These are phyloP conservation scores for Filobasidium wieringae DNA, from an alignment of 768 basidiomycete genomes.

Conservation along the genomic window DNA sequence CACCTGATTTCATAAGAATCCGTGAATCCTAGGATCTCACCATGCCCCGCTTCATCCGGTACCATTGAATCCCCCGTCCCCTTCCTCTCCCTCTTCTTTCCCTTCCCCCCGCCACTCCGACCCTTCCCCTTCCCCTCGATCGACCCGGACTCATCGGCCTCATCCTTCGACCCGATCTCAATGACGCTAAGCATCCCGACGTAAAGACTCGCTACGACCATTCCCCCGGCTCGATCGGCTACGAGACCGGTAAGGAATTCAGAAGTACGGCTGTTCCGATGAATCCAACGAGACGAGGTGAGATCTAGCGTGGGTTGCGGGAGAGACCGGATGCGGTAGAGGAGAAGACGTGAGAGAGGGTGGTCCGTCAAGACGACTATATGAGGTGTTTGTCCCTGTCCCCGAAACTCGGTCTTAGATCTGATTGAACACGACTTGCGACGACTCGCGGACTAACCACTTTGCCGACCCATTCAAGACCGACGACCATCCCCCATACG, in stretches of 20 bases:
- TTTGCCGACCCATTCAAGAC: slow-evolving; percentile 25
- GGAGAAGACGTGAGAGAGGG: slow-evolving; percentile 30
- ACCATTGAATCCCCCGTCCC: not conserved
- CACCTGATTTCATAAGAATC: slow-evolving; percentile 19
- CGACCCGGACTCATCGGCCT: not conserved
- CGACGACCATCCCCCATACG: slow-evolving; percentile 34
- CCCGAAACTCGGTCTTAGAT: not conserved
- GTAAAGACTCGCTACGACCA: slow-evolving; percentile 33
- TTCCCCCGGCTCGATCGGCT: slow-evolving; percentile 15
- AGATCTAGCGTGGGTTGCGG: slow-evolving; percentile 8
- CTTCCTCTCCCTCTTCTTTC: slow-evolving; percentile 1
- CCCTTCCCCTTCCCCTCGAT: not conserved
- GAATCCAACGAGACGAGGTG: slow-evolving; percentile 22
- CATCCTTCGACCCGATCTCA: slow-evolving; percentile 11
- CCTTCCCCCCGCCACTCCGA: not conserved
- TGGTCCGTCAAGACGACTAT: slow-evolving; percentile 30
- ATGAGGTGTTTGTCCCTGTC: slow-evolving; percentile 20
- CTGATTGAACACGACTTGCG: not conserved
- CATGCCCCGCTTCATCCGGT: slow-evolving; percentile 29
- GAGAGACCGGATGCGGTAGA: slow-evolving; percentile 18
- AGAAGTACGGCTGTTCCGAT: slow-evolving; percentile 21
- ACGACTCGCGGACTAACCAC: slow-evolving; percentile 16
- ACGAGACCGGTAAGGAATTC: slow-evolving; percentile 33
- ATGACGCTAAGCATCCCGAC: slow-evolving; percentile 31
- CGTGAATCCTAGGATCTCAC: slow-evolving; percentile 9